Evolutionary conservation across 1,284 basidiomycete species (phyloP).

Genomic region (Ganoderma leucocontextum): DNA sequence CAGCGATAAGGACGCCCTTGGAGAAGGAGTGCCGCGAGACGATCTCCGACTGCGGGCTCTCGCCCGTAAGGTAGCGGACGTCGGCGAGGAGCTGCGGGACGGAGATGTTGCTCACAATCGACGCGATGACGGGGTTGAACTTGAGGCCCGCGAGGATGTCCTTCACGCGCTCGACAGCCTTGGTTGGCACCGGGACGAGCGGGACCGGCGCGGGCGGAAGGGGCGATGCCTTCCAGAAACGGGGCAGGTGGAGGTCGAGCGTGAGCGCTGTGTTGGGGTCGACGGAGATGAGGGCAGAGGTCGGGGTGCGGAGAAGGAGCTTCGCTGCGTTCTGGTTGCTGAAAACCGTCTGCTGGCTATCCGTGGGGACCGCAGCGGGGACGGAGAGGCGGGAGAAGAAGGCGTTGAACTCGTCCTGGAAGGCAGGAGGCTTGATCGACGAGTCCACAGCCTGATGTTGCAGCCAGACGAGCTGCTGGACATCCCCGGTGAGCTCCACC

Average conservation of each 20-base stretch:
- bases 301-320: conserved; percentile 50
- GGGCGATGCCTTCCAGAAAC: conserved; percentile 66
- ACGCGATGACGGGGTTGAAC: conserved; percentile 68
- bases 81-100: conserved; percentile 70
- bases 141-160: conserved; percentile 56
- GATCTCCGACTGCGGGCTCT: conserved; percentile 71
- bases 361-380: conserved; percentile 33
- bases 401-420: conserved; percentile 41
- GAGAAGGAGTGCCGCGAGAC: conserved; percentile 83
- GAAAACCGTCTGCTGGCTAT: conserved; percentile 41
- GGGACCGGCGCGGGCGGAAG: conserved; percentile 56
- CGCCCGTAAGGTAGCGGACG: conserved; percentile 84
- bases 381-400: conserved; percentile 39
- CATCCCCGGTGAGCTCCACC: conserved; percentile 19
- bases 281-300: conserved; percentile 57
- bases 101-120: conserved; percentile 70
- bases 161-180: conserved; percentile 58
- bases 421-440: conserved; percentile 30
- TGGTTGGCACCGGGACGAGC: conserved; percentile 59
- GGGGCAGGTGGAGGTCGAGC: conserved; percentile 62
- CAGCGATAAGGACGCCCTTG: conserved; percentile 71
- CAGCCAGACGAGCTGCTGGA: conserved; percentile 65
- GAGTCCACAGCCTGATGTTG: conserved; percentile 61
- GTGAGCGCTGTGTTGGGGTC: conserved; percentile 43
- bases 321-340: conserved; percentile 35